A percentile compares a stretch with the other conserved stretches of the same genome.
Evolutionary conservation across 169 alveolate genomes (phyloP).

Genomic region (Eimeria necatrix): DNA sequence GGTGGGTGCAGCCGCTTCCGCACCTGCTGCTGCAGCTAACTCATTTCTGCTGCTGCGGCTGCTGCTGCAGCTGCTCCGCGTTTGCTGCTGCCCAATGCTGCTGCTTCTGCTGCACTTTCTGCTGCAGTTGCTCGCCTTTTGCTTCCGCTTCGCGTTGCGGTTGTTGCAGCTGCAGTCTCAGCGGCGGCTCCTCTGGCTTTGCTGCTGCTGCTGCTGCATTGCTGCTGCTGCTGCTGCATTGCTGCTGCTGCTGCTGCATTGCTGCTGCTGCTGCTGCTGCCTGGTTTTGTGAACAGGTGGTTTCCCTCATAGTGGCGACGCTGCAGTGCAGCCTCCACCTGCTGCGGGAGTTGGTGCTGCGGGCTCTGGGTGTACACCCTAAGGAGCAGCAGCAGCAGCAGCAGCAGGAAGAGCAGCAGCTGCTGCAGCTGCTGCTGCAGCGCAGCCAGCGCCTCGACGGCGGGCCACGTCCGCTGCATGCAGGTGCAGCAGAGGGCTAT

Average conservation of each 20-base stretch:
- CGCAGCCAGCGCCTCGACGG: not conserved
- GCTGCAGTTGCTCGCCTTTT: not conserved
- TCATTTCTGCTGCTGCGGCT: conserved; percentile 32
- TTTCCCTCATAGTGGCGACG: conserved; percentile 20
- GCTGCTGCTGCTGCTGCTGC: no score
- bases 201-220: conserved; percentile 29
- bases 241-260: conserved; percentile 30
- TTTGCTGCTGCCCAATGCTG: not conserved
- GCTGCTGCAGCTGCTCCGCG: conserved; percentile 13
- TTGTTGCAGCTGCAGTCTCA: not conserved
- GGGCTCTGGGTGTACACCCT: conserved; percentile 17
- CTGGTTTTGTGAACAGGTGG: conserved; percentile 58
- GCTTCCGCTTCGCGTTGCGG: not conserved
- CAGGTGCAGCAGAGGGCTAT: conserved; percentile 63
- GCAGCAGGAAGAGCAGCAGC: conserved; percentile 36
- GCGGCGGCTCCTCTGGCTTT: not conserved
- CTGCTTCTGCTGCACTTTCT: not conserved
- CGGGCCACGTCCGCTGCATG: conserved; percentile 35
- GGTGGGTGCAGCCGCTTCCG: not conserved
- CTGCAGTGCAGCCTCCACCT: conserved; percentile 66
- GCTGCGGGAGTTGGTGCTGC: conserved; percentile 61
- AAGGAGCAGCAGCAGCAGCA: conserved; percentile 60
- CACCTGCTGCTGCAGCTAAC: not conserved
- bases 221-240: not conserved
- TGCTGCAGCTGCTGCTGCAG: conserved; percentile 53